phyloP scores from a whole-genome alignment of 140 eudicot genomes.

The Cichorium intybus region DNA sequence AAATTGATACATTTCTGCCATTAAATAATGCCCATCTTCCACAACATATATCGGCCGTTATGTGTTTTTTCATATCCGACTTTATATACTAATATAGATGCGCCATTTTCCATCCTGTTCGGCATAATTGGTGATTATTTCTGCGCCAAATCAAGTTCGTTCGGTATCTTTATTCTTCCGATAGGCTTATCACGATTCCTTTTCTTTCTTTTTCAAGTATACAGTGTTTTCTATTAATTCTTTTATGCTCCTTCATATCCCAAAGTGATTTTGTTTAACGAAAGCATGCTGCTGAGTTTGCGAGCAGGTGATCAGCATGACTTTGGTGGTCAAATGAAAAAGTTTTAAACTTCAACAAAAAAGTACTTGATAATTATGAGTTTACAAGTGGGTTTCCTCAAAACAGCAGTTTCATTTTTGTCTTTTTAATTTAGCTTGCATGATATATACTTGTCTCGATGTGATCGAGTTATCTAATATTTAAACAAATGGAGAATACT shows the following conservation, averaged over 20 bases:
- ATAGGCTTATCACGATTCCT: not conserved
- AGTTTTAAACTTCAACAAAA: too few species aligned
- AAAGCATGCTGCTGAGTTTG: too few species aligned
- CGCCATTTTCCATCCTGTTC: not conserved
- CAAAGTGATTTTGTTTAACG: not conserved
- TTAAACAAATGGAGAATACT: too few species aligned
- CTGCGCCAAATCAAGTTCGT: not conserved
- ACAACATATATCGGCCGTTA: not conserved
- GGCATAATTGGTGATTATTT: not conserved
- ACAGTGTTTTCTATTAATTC: not conserved
- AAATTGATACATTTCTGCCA: not conserved
- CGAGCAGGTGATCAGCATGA: not conserved
- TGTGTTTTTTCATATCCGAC: not conserved
- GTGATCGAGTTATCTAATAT: too few species aligned
- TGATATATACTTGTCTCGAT: too few species aligned
- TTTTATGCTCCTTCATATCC: not conserved
- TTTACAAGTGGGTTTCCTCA: not conserved
- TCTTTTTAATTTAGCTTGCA: not conserved
- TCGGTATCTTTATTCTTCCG: not conserved
- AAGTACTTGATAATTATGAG: not conserved
- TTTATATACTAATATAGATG: not conserved
- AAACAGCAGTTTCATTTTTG: not conserved
- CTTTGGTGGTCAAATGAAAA: not conserved
- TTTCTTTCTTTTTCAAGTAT: not conserved
- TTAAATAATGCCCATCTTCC: not conserved